These are phyloP conservation scores for Wickerhamiella australiensis DNA, from an alignment of 805 yeast genomes.

Conservation along the genomic window DNA sequence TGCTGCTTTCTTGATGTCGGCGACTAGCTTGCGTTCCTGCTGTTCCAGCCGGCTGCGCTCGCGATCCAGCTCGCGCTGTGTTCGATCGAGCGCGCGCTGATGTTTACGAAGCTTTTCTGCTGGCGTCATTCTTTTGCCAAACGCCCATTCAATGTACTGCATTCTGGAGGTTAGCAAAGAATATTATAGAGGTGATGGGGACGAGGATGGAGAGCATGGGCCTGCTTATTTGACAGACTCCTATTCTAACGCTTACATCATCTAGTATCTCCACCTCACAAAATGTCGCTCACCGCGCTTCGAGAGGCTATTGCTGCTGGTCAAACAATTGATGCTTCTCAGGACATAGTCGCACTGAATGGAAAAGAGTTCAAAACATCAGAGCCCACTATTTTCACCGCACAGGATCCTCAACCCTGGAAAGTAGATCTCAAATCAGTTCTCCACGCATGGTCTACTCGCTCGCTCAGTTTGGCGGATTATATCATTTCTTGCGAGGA, in stretches of 20 bases:
- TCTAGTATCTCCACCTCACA: neutral
- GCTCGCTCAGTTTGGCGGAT: conserved; percentile 65
- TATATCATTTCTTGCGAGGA: conserved; percentile 64
- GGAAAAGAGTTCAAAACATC: neutral
- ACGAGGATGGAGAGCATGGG: neutral
- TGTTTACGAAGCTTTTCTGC: conserved; percentile 91
- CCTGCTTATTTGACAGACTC: neutral
- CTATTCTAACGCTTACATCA: neutral
- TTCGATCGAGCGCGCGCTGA: conserved; percentile 87
- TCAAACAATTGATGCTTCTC: neutral
- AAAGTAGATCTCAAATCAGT: conserved; percentile 43
- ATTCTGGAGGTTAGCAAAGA: conserved; percentile 23
- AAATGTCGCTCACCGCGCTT: conserved; percentile 1
- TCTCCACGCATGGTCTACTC: conserved; percentile 66
- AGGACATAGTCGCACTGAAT: neutral
- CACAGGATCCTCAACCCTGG: conserved; percentile 13
- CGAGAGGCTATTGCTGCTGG: conserved; percentile 4
- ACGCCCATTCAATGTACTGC: conserved; percentile 83
- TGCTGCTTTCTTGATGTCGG: conserved; percentile 84
- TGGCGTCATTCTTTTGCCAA: conserved; percentile 87
- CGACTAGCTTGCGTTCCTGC: conserved; percentile 79
- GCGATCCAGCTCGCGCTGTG: conserved; percentile 84
- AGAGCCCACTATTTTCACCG: conserved; percentile 36
- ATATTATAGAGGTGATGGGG: neutral
- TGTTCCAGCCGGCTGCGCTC: conserved; percentile 76